Evolutionary conservation across 2,329 filamentous ascomycete genomes (phyloP), one percentile per base, ranked within the genome.

Genomic region (Diaporthe citriasiana): DNA sequence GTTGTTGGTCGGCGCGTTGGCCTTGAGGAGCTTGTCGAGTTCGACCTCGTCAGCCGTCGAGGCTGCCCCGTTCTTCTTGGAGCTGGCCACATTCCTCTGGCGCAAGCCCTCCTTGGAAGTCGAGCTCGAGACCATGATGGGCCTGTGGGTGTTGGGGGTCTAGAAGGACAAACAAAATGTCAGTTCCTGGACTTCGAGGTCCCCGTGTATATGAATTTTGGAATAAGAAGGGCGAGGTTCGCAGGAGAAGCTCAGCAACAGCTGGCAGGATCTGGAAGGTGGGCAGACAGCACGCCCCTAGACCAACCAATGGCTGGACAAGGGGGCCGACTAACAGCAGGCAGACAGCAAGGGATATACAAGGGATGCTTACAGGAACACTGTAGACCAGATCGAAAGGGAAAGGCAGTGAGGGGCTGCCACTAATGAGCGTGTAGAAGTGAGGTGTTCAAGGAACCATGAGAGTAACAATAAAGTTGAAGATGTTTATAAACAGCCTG

Each of bases 101-200:
- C 89, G 89, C 85, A 91, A 82, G 82, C 85, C 87, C 82, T 87
- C 88, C 84, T 90, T 89, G 78, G 88, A 86, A 82, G 87, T 85
- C 77, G 86, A 80, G 79, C 84, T 84, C 78, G 84, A 82, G 78
- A 84, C 85, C 87, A 89, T 89, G 81, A 76, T 82, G 81, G 78
- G 74, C 71, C 73, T 59, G n/a, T 33, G 27, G 10, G 10, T 30
- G n/a, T 25, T 27, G 65, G 50, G 30, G 42, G 42, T 27, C 59
- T 70, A 38, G 70, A n/a, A n/a, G 13, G 60, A 50, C 25, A 30
- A 57, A 71, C 27, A 42, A 68, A 63, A 53, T 63, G 56, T 71
- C 69, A 71, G 69, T 22, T 30, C 27, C n/a, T 63, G 56, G 71
- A 60, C 38, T 25, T 53, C 25, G 50, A 56, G 27, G 22, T 51